phyloP scores from a whole-genome alignment of 345 rosid species.

The Bruguiera parviflora region DNA sequence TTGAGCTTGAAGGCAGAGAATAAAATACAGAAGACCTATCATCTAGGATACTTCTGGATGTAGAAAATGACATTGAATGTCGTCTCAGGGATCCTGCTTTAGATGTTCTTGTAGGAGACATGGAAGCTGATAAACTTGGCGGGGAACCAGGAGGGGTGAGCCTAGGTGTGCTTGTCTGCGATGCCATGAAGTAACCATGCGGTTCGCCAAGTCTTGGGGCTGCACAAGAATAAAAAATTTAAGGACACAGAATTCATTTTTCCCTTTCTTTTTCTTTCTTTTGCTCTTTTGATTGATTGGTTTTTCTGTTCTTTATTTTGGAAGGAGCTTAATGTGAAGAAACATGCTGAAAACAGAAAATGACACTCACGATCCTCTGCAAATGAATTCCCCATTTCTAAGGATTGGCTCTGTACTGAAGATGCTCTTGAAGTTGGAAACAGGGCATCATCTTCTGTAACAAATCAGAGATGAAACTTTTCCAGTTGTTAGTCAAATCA shows the following conservation, averaged over 20 bases:
- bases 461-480: neutral
- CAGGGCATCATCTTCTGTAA: conserved; percentile 59
- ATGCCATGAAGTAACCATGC: conserved; percentile 41
- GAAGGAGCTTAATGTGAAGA: neutral
- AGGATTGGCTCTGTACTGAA: conserved; percentile 48
- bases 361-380: conserved; percentile 36
- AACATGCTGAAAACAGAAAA: conserved; percentile 6
- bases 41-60: conserved; percentile 66
- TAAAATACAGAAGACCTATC: conserved; percentile 61
- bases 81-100: conserved; percentile 80
- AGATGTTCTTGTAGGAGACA: conserved; percentile 68
- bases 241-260: neutral
- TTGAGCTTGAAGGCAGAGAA: conserved; percentile 31
- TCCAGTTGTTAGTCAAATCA: neutral
- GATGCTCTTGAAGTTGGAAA: conserved; percentile 48
- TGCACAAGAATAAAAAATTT: conserved; percentile 17
- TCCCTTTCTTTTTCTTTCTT: neutral
- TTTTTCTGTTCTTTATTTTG: too few relatives aligned
- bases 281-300: neutral
- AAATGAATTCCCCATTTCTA: conserved; percentile 49
- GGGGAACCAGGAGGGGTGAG: conserved; percentile 91
- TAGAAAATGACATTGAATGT: conserved; percentile 68
- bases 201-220: conserved; percentile 45
- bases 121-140: conserved; percentile 69
- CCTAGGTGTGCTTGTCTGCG: conserved; percentile 68